phyloP scores from a whole-genome alignment of 2,329 filamentous ascomycete species.

The Lasiodiplodia hormozganensis region DNA sequence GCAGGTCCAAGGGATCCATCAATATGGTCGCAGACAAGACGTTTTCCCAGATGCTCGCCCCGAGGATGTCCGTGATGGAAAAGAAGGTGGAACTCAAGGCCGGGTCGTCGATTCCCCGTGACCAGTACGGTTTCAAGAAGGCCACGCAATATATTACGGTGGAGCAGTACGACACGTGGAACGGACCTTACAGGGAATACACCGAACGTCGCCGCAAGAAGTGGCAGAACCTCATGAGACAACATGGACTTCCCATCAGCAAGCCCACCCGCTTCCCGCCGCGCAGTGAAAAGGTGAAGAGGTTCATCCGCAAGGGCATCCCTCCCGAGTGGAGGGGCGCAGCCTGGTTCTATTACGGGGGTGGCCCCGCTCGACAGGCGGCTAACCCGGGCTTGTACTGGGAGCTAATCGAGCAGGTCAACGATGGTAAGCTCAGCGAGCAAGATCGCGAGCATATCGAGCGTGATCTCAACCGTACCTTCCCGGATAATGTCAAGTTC shows the following conservation, averaged over 20 bases:
- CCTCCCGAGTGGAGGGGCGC: constrained; percentile 93
- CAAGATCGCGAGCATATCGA: constrained; percentile 91
- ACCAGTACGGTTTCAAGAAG: constrained; percentile 93
- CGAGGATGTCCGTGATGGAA: not conserved
- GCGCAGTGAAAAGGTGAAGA: constrained; percentile 81
- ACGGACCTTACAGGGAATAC: constrained; percentile 75
- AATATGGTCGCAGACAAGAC: constrained; percentile 16
- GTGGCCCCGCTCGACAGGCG: constrained; percentile 78
- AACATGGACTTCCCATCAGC: constrained; percentile 74
- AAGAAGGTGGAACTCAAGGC: constrained; percentile 1
- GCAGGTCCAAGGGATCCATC: constrained; percentile 5
- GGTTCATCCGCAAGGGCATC: constrained; percentile 91
- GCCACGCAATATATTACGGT: constrained; percentile 78
- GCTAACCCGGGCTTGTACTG: constrained; percentile 81
- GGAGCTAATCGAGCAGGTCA: constrained; percentile 70
- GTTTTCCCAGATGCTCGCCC: constrained; percentile 23
- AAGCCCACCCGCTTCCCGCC: constrained; percentile 79
- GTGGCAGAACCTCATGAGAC: constrained; percentile 80
- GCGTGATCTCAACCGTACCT: constrained; percentile 90
- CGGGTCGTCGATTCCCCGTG: constrained; percentile 59
- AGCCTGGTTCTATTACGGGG: constrained; percentile 96
- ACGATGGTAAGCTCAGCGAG: constrained; percentile 66
- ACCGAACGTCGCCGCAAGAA: constrained; percentile 78
- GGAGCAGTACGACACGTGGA: constrained; percentile 84
- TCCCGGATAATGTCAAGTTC: constrained; percentile 92